phyloP scores from a whole-genome alignment of 306 rosid species.

The Dryas drummondii region DNA sequence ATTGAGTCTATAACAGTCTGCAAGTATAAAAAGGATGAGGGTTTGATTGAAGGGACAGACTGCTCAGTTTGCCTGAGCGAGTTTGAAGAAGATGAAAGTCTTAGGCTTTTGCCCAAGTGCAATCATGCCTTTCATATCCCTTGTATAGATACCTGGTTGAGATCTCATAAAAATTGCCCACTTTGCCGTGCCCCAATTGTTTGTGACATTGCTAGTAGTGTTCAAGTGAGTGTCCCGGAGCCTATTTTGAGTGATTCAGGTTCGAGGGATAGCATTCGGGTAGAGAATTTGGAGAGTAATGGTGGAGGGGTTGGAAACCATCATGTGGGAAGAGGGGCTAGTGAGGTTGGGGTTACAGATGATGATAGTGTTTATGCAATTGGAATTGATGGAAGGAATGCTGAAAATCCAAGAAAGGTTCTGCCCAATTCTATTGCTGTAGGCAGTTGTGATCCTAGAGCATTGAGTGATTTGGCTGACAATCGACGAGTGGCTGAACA shows the following conservation, averaged over 20 bases:
- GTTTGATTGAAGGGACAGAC: slow-evolving; percentile 60
- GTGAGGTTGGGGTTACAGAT: slow-evolving; percentile 22
- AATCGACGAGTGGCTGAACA: slow-evolving; percentile 20
- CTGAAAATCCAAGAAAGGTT: slow-evolving; percentile 23
- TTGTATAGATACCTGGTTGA: slow-evolving; percentile 52
- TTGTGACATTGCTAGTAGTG: slow-evolving; percentile 16
- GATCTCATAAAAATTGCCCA: slow-evolving; percentile 51
- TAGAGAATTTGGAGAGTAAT: slow-evolving; percentile 24
- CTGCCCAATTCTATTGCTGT: slow-evolving; percentile 17
- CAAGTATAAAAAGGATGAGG: slow-evolving; percentile 52
- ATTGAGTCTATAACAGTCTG: slow-evolving; percentile 66
- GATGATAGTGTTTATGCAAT: slow-evolving; percentile 12
- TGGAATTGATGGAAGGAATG: slow-evolving; percentile 1
- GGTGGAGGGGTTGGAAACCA: slow-evolving; percentile 13
- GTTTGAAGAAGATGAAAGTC: slow-evolving; percentile 60
- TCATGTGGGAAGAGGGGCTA: slow-evolving; percentile 24
- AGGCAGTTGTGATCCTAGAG: slow-evolving; percentile 22
- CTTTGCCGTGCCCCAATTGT: slow-evolving; percentile 52
- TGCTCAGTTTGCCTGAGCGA: slow-evolving; percentile 81
- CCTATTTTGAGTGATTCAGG: slow-evolving; percentile 20
- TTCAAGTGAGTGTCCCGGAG: slow-evolving; percentile 14
- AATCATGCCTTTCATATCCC: slow-evolving; percentile 55
- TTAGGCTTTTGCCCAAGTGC: slow-evolving; percentile 73
- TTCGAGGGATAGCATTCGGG: slow-evolving; percentile 21
- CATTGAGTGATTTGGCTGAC: slow-evolving; percentile 24